Base-by-base conservation (phyloP, 495 filamentous ascomycete species). In the Hypoxylon fuscum region DNA sequence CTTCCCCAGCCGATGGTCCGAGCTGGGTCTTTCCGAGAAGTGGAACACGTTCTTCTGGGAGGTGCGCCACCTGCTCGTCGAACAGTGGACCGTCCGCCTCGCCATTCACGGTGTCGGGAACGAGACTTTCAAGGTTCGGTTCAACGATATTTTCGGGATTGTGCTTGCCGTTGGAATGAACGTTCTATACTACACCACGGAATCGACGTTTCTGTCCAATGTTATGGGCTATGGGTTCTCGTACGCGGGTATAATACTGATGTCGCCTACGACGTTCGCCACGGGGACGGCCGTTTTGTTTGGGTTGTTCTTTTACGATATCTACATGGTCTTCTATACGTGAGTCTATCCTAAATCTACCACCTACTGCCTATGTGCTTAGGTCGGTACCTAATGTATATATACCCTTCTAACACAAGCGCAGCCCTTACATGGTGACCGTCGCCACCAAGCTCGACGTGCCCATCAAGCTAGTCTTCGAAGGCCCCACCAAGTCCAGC, bases 281-380 rank as follows among this genome's bases (percentile, higher is more conserved):
- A 96, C 91, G 0, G 95, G 92, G 2, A 88, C 87, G 1, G 73
- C 91, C 21, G 87, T 98, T 25, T 79, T 98, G 0, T 77, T 73
- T 2, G 90, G 88, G 0, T 79, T 98, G 12, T 98, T 98, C 72
- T 81, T 94, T 66, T 98, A 98, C 66, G 95, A 98, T 65, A 94
- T 98, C 48, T 89, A 93, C 69, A 96, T 98, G 77, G 95, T 98
- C 49, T 98, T 97, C 71, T 98, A 90, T 73, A 98, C 95, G 79
- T 85, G 71, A 68, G 81, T 75, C 8, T 32, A 7, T 27, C 25
- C 25, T 27, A 4, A 8, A 8, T 27, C n/a, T n/a, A n/a, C n/a
- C n/a, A n/a, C n/a, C n/a, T n/a, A n/a, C n/a, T n/a, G n/a, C n/a
- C n/a, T n/a, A n/a, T n/a, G n/a, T n/a, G n/a, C n/a, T n/a, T n/a